Base-by-base conservation (phyloP, 192 early-diverging fungal genomes). In the Backusella westeae region DNA sequence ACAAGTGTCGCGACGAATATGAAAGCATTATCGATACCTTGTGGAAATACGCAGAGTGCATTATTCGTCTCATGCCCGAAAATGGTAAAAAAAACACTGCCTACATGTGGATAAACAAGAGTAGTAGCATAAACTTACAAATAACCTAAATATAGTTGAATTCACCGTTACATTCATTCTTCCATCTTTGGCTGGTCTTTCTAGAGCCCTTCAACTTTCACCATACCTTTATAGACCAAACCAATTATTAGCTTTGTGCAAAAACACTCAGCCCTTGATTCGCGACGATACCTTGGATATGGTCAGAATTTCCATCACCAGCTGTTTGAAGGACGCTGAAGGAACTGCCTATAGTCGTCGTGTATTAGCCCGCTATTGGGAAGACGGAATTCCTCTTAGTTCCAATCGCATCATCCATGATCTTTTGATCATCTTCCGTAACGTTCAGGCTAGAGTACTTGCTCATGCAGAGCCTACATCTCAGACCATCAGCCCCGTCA, bases 181-280 rank as follows among this genome's bases (percentile, higher is more conserved):
- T 21, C 90, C 90, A 44, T 85, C 89, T 1, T 72, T 91, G n/a
- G 86, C 89, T 42, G 90, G 90, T 12, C 72, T 87, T 8, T 83
- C 87, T 32, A 84, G 86, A 29, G 87, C 89, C 9, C 70, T 91
- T 67, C 85, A 89, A 69, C 78, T 75, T 3, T 77, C 87, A 21
- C 79, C 89, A 7, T 77, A 84, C 35, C 67, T 83, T 19, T 88
- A 80, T 73, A 70, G 80, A 71, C 80, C 82, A 10, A 77, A 78
- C 66, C 86, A 90, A 41, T 83, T 90, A 49, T 76, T 84, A 14
- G 74, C 78, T 23, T 44, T 90, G 1, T 81, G 85, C 38, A 77
- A 82, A n/a, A 82, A 86, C 52, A 82, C 85, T 0, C 87, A 86
- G 69, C 36, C 82, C 17, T 77, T 90, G 42, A 77, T 90, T 44